phyloP scores from a whole-genome alignment of 108 stramenopile genomes.

The Seminavis robusta region DNA sequence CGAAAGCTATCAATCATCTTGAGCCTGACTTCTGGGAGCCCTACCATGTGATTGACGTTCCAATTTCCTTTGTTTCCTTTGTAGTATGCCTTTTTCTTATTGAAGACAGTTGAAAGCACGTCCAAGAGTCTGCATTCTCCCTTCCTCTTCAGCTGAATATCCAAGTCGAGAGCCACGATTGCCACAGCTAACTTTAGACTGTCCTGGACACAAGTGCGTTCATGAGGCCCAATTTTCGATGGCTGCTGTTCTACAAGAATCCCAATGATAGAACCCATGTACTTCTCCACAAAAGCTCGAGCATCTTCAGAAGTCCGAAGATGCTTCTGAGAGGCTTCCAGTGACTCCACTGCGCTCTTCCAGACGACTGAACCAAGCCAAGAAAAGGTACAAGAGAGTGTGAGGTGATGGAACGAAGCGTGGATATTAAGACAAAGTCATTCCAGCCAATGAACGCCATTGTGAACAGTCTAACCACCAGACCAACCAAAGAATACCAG shows the following conservation, averaged over 20 bases:
- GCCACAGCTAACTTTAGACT: slow-evolving; percentile 45
- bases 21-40: slow-evolving; percentile 57
- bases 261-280: slow-evolving; percentile 70
- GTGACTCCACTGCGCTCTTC: slow-evolving; percentile 75
- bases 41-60: slow-evolving; percentile 34
- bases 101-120: slow-evolving; percentile 58
- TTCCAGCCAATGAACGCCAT: background rate
- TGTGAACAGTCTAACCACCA: background rate
- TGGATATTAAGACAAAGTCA: background rate
- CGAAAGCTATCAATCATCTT: slow-evolving; percentile 64
- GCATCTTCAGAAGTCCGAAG: slow-evolving; percentile 33
- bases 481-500: background rate
- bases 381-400: background rate
- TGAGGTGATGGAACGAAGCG: background rate
- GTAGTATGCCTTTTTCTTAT: slow-evolving; percentile 77
- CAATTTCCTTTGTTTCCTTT: slow-evolving; percentile 57
- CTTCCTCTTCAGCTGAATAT: slow-evolving; percentile 34
- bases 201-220: slow-evolving; percentile 82
- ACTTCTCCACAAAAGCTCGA: slow-evolving; percentile 62
- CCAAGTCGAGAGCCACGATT: slow-evolving; percentile 66
- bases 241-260: slow-evolving; percentile 85
- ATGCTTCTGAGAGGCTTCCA: slow-evolving; percentile 43
- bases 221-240: slow-evolving; percentile 61
- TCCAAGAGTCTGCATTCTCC: slow-evolving; percentile 31
- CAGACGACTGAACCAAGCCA: slow-evolving; percentile 57